A percentile compares a stretch with the other conserved stretches of the same genome.
Conservation (phyloP, 768 basidiomycete genomes). For the Serendipita indica region DNA sequence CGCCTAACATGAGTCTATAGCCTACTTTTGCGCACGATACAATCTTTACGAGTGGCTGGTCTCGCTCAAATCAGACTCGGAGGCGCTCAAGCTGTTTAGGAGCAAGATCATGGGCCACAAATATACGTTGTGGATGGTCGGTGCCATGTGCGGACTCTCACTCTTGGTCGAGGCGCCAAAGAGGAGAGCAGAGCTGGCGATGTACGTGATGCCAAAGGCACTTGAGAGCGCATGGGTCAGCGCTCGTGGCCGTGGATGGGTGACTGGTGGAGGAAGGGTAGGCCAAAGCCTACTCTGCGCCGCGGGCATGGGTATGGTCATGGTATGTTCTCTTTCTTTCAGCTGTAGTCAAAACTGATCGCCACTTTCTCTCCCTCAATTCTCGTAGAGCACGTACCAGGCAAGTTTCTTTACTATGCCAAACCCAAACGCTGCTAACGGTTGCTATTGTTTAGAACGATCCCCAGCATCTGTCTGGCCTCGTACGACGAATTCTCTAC, state of each 20-base stretch:
- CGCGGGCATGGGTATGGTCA: constrained; percentile 82
- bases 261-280: constrained; percentile 46
- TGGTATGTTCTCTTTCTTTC: constrained; percentile 34
- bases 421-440: background rate
- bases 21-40: constrained; percentile 52
- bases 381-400: constrained; percentile 60
- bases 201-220: constrained; percentile 81
- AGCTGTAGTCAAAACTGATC: background rate
- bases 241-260: constrained; percentile 58
- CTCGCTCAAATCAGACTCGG: constrained; percentile 24
- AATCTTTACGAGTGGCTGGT: constrained; percentile 37
- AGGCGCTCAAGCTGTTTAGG: background rate
- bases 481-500: constrained; percentile 68
- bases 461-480: constrained; percentile 65
- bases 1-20: constrained; percentile 22
- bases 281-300: constrained; percentile 55
- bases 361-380: constrained; percentile 8
- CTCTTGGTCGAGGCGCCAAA: constrained; percentile 78
- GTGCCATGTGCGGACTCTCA: constrained; percentile 57
- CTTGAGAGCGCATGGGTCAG: constrained; percentile 84
- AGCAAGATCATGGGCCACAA: constrained; percentile 8
- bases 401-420: constrained; percentile 18
- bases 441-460: constrained; percentile 31
- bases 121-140: constrained; percentile 50
- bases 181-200: constrained; percentile 79